Conservation (phyloP, 2,329 filamentous ascomycete genomes). For the Clonostachys sp. region DNA sequence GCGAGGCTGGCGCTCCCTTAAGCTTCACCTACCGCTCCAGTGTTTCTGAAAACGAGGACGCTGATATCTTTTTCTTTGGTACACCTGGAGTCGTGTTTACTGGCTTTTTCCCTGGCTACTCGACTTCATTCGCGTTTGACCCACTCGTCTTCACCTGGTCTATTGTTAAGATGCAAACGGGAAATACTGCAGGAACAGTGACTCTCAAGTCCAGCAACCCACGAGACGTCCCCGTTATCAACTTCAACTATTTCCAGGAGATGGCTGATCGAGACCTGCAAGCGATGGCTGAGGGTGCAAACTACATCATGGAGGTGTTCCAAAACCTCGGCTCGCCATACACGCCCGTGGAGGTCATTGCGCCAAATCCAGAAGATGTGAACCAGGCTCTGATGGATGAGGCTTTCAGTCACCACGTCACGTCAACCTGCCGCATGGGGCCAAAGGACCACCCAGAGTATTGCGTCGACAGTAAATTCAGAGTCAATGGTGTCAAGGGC, state of each 20-base stretch:
- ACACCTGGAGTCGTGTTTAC: slow-evolving; percentile 45
- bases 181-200: slow-evolving; percentile 56
- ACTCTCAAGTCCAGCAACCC: slow-evolving; percentile 54
- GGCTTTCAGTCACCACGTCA: neutral
- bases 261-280: neutral
- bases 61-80: slow-evolving; percentile 50
- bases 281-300: neutral
- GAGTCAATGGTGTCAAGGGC: slow-evolving; percentile 47
- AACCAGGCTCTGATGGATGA: neutral
- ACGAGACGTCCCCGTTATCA: slow-evolving; percentile 54
- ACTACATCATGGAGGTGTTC: neutral
- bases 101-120: slow-evolving; percentile 48
- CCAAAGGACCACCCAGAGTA: slow-evolving; percentile 42
- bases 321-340: neutral
- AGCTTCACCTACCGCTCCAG: slow-evolving; percentile 26
- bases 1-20: slow-evolving; percentile 14
- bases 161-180: slow-evolving; percentile 54
- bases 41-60: slow-evolving; percentile 27
- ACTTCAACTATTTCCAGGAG: slow-evolving; percentile 35
- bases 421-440: slow-evolving; percentile 37
- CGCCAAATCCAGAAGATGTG: neutral
- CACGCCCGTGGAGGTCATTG: slow-evolving; percentile 29
- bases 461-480: slow-evolving; percentile 50
- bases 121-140: slow-evolving; percentile 26
- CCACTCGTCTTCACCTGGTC: slow-evolving; percentile 29